phyloP scores from a whole-genome alignment of 2,329 filamentous ascomycete species.

The Dactylellina parvicollis region DNA sequence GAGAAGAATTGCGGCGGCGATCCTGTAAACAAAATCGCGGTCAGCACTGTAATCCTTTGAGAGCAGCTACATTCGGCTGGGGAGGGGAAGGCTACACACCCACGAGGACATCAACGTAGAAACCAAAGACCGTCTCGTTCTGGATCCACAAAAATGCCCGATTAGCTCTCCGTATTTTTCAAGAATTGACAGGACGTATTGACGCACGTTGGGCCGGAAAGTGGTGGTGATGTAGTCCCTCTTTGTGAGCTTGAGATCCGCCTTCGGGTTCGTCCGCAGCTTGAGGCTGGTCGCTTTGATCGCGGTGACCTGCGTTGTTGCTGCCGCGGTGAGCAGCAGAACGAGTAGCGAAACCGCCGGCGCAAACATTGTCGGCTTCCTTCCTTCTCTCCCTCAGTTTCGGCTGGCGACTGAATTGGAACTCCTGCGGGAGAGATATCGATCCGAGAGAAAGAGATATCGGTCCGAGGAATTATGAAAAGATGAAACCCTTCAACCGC shows the following conservation, averaged over 20 bases:
- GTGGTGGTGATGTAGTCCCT: constrained; percentile 37
- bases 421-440: background rate
- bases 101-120: constrained; percentile 49
- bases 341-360: background rate
- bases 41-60: background rate
- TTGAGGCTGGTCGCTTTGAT: constrained; percentile 31
- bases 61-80: background rate
- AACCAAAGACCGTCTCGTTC: constrained; percentile 44
- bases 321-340: constrained; percentile 29
- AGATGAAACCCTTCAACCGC: constrained; percentile 15
- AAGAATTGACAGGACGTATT: background rate
- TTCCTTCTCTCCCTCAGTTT: constrained; percentile 1
- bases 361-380: constrained; percentile 2
- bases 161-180: background rate
- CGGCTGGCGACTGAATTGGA: background rate
- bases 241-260: constrained; percentile 41
- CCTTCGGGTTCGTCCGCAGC: constrained; percentile 39
- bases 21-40: constrained; percentile 2
- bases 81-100: constrained; percentile 18
- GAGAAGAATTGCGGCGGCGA: constrained; percentile 52
- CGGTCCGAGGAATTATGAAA: background rate
- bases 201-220: constrained; percentile 37
- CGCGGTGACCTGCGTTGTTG: constrained; percentile 6
- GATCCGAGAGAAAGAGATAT: no score
- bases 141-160: background rate